Conservation (phyloP, 257 asterid genomes). For the Nicotiana tomentosiformis region DNA sequence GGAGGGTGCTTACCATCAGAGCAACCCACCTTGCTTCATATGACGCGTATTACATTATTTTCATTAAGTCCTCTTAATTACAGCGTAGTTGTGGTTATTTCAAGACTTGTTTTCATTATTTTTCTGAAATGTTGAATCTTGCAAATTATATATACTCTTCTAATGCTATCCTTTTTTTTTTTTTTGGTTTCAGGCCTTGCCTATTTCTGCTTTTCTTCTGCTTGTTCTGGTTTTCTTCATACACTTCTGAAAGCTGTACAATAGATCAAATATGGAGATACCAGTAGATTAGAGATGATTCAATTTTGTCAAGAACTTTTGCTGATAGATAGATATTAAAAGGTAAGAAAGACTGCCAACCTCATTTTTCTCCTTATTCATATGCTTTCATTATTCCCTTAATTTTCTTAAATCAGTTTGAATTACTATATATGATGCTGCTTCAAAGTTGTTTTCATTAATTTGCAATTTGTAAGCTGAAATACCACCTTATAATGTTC, state of each 20-base stretch:
- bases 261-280: not conserved
- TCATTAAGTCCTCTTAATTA: not conserved
- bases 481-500: not conserved
- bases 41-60: not conserved
- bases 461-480: not conserved
- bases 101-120: not conserved
- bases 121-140: not conserved
- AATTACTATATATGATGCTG: not conserved
- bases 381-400: not conserved
- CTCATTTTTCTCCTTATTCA: not conserved
- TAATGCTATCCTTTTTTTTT: not conserved
- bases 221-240: not conserved
- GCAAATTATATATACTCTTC: not conserved
- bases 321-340: not conserved
- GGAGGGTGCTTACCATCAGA: too few relatives aligned
- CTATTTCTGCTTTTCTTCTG: constrained; percentile 2
- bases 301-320: not conserved
- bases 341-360: not conserved
- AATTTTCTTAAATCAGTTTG: not conserved
- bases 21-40: not conserved
- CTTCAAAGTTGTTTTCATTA: not conserved
- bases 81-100: not conserved
- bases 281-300: constrained; percentile 3
- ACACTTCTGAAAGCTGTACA: not conserved
- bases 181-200: not conserved